phyloP scores from a whole-genome alignment of 495 filamentous ascomycete species.

The Aspergillus mulundensis region DNA sequence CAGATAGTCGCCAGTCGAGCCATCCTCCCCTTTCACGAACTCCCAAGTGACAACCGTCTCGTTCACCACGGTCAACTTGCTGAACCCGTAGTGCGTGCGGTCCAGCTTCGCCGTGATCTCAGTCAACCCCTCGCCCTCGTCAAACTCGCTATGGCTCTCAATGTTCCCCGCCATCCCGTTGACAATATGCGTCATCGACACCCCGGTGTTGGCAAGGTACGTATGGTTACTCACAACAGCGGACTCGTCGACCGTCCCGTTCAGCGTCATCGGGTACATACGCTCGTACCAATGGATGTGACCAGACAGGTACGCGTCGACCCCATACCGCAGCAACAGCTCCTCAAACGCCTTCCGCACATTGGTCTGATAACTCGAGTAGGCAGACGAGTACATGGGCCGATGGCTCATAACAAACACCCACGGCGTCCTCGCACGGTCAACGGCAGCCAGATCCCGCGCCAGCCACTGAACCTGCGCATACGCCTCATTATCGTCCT shows the following conservation, averaged over 20 bases:
- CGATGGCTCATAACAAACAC: conserved; percentile 54
- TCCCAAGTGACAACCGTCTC: conserved; percentile 39
- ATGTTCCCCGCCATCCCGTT: conserved; percentile 46
- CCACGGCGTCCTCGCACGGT: conserved; percentile 51
- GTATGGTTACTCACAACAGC: conserved; percentile 40
- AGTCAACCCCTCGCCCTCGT: conserved; percentile 24
- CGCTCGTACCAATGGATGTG: conserved; percentile 57
- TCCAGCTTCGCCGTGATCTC: conserved; percentile 48
- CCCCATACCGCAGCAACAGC: conserved; percentile 51
- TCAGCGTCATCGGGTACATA: conserved; percentile 32
- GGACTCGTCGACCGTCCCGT: conserved; percentile 33
- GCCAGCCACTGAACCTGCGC: conserved; percentile 48
- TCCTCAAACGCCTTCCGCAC: conserved; percentile 49
- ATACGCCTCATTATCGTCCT: conserved; percentile 39
- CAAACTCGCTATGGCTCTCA: conserved; percentile 39
- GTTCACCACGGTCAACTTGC: conserved; percentile 44
- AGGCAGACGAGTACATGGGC: conserved; percentile 50
- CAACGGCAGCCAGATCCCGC: conserved; percentile 42
- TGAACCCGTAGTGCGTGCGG: conserved; percentile 44
- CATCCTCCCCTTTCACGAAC: conserved; percentile 43
- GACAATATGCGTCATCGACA: conserved; percentile 47
- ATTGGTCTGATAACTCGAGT: conserved; percentile 40
- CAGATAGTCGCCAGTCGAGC: conserved; percentile 39
- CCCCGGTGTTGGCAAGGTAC: conserved; percentile 36
- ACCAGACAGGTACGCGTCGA: conserved; percentile 52